Evolutionary conservation across 495 filamentous ascomycete genomes (phyloP), one percentile per base, ranked within the genome.

Genomic region (Lasiosphaeria ovina): DNA sequence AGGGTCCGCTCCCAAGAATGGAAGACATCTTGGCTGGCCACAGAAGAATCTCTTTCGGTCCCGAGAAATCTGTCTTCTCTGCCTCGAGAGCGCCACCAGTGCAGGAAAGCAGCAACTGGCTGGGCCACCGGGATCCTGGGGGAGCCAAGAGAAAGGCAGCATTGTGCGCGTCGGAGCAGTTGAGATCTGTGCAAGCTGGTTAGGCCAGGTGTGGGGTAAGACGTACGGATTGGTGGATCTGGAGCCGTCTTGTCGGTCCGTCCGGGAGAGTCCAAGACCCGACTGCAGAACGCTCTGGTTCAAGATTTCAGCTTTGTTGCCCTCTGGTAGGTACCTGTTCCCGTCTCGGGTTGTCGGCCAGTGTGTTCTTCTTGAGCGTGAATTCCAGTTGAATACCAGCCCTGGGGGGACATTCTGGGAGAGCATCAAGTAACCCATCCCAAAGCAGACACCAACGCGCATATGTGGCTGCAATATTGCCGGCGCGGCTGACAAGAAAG

Each of bases 141-240:
- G 49, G 49, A 51, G 49, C 49, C 49, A 51, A 51, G 32, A 51
- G 1, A 6, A 51, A 31, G 12, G 10, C 11, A 51, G 49, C n/a
- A 10, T 51, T 24, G 49, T 51, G n/a, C 49, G 32, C 31, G 47
- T 24, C 10, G 14, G 40, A 45, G 34, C 31, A n/a, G 36, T 6
- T 51, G 36, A 54, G 31, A 54, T 57, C 10, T 45, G 45, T 54
- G 24, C 48, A 42, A 16, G 40, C 17, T 8, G 12, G 24, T n/a
- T 36, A 45, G 36, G 11, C n/a, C 1, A 6, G 45, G 59, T 51
- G 59, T 56, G 59, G 59, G 52, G 59, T 35, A 61, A 42, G 35
- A 38, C 31, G 24, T 5, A 51, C 33, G 59, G 34, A 61, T 61
- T 57, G 59, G 59, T 31, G 24, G 59, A 57, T 56, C n/a, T 48